Percentiles rank a stretch among this genome's conserved stretches.
Evolutionary conservation across 768 basidiomycete species (phyloP).

Genomic region (Amanita exitialis): DNA sequence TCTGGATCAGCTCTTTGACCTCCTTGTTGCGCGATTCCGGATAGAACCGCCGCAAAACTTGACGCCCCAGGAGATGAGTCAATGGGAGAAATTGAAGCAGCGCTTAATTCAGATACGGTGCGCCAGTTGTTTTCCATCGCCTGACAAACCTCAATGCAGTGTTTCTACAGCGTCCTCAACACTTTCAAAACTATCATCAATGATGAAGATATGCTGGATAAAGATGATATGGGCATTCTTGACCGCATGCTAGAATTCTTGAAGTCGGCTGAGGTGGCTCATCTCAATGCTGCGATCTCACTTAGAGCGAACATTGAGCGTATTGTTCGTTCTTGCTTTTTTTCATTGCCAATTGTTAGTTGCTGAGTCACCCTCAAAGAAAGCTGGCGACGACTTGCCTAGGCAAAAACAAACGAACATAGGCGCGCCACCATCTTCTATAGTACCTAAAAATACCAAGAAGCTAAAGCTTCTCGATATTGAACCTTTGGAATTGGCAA

Average conservation of each 20-base stretch:
- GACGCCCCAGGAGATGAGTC: slow-evolving; percentile 46
- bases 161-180: slow-evolving; percentile 63
- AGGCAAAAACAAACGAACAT: slow-evolving; percentile 48
- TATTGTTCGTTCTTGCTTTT: slow-evolving; percentile 42
- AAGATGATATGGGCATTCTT: slow-evolving; percentile 76
- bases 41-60: slow-evolving; percentile 67
- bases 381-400: slow-evolving; percentile 45
- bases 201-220: slow-evolving; percentile 76
- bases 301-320: slow-evolving; percentile 68
- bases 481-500: slow-evolving; percentile 80
- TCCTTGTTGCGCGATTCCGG: slow-evolving; percentile 72
- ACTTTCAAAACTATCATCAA: slow-evolving; percentile 84
- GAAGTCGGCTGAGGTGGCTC: slow-evolving; percentile 50
- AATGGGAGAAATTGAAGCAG: slow-evolving; percentile 84
- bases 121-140: slow-evolving; percentile 13
- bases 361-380: slow-evolving; percentile 15
- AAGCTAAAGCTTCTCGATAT: slow-evolving; percentile 80
- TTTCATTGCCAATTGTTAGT: slow-evolving; percentile 2
- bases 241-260: slow-evolving; percentile 77
- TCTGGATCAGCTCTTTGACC: slow-evolving; percentile 71
- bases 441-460: slow-evolving; percentile 60
- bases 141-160: not conserved
- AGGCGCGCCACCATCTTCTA: slow-evolving; percentile 62
- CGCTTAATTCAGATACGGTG: slow-evolving; percentile 82
- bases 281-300: slow-evolving; percentile 64